These are phyloP conservation scores for Fusarium phyllophilum DNA, from an alignment of 2,329 filamentous ascomycete genomes.

Conservation along the genomic window DNA sequence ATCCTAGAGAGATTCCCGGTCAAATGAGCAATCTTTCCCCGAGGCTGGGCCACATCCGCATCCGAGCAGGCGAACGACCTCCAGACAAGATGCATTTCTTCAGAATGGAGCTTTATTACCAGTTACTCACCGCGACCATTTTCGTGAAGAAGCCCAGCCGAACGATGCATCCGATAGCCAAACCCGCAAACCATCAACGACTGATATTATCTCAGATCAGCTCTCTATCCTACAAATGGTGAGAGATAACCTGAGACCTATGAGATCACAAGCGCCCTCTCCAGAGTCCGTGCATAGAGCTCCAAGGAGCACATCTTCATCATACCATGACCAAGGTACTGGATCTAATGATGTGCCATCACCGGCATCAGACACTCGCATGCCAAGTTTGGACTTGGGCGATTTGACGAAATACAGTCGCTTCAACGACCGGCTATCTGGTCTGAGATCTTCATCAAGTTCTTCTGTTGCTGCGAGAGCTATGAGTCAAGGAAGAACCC, in stretches of 20 bases:
- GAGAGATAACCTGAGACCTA: slow-evolving; percentile 18
- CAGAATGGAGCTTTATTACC: slow-evolving; percentile 10
- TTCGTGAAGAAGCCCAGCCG: slow-evolving; percentile 20
- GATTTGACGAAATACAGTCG: slow-evolving; percentile 46
- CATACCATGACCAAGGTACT: slow-evolving; percentile 43
- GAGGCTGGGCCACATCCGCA: slow-evolving; percentile 21
- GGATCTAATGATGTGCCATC: slow-evolving; percentile 41
- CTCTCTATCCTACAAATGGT: slow-evolving; percentile 28
- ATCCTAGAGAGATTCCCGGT: slow-evolving; percentile 2
- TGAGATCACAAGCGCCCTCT: slow-evolving; percentile 21
- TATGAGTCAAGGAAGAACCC: slow-evolving; percentile 24
- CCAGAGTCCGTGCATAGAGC: slow-evolving; percentile 4
- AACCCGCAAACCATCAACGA: not conserved
- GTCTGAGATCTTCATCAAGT: slow-evolving; percentile 44
- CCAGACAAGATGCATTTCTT: slow-evolving; percentile 19
- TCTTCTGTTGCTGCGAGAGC: slow-evolving; percentile 22
- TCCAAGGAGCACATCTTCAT: slow-evolving; percentile 47
- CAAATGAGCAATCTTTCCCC: not conserved
- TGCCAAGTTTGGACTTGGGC: slow-evolving; percentile 43
- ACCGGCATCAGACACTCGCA: slow-evolving; percentile 36
- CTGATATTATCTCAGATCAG: slow-evolving; percentile 34
- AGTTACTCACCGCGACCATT: not conserved
- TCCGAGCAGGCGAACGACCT: slow-evolving; percentile 19
- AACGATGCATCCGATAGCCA: slow-evolving; percentile 10
- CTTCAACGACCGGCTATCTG: slow-evolving; percentile 45